phyloP scores from a whole-genome alignment of 345 rosid genomes.

The Gossypium raimondii region DNA sequence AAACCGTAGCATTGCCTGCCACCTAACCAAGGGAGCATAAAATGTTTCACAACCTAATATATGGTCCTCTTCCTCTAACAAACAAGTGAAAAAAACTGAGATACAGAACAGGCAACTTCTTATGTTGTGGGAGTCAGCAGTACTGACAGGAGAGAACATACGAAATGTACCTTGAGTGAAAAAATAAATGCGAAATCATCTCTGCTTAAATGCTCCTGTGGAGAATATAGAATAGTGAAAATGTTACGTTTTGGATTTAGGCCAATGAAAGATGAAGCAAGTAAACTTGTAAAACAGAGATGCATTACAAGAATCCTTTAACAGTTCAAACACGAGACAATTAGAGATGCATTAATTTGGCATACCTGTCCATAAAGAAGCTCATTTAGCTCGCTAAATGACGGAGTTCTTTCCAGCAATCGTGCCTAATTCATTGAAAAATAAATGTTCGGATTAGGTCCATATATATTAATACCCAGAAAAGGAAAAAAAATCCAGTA shows the following conservation, averaged over 20 bases:
- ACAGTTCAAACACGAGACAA: background rate
- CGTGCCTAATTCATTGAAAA: slow-evolving; percentile 52
- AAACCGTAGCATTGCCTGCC: slow-evolving; percentile 84
- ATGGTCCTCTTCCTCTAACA: no score
- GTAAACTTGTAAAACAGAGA: background rate
- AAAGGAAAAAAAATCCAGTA: background rate
- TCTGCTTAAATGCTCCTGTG: slow-evolving; percentile 88
- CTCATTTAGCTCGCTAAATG: slow-evolving; percentile 88
- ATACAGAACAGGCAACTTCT: no score
- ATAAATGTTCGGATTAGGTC: background rate
- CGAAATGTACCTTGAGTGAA: slow-evolving; percentile 66
- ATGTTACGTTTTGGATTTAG: slow-evolving; percentile 11
- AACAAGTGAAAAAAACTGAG: no score
- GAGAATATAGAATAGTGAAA: background rate
- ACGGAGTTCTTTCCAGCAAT: slow-evolving; percentile 83
- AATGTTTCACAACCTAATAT: slow-evolving; percentile 12
- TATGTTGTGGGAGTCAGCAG: no score
- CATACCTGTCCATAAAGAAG: slow-evolving; percentile 94
- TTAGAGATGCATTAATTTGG: slow-evolving; percentile 6
- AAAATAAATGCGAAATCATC: slow-evolving; percentile 85
- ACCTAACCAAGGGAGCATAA: slow-evolving; percentile 50
- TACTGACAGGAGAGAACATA: background rate
- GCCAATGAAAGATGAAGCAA: background rate
- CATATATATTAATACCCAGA: background rate
- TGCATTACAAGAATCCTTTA: background rate